Evolutionary conservation across 768 basidiomycete genomes (phyloP).

Genomic region (Pisolithus tinctorius): DNA sequence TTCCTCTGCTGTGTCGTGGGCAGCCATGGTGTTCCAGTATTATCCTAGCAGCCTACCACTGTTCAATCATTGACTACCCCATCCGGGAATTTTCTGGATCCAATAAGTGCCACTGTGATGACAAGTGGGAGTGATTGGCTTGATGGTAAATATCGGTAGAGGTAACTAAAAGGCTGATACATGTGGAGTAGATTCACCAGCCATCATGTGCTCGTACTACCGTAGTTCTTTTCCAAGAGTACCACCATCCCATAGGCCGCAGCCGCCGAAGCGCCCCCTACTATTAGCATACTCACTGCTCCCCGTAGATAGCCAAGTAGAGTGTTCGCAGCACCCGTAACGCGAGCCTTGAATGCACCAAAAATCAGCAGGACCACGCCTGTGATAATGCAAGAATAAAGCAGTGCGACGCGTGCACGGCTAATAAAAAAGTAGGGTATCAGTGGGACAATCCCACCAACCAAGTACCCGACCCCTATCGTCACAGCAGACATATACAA

Average conservation of each 20-base stretch:
- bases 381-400: slow-evolving; percentile 75
- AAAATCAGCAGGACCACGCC: slow-evolving; percentile 83
- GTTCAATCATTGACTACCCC: too few relatives aligned
- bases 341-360: slow-evolving; percentile 82
- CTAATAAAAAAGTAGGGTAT: slow-evolving; percentile 88
- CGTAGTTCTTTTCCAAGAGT: slow-evolving; percentile 30
- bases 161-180: too few relatives aligned
- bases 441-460: slow-evolving; percentile 91
- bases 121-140: too few relatives aligned
- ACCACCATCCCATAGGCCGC: slow-evolving; percentile 58
- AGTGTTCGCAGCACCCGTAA: slow-evolving; percentile 71
- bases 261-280: slow-evolving; percentile 87
- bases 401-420: slow-evolving; percentile 56
- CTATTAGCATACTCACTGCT: slow-evolving; percentile 79
- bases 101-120: too few relatives aligned
- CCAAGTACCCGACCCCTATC: slow-evolving; percentile 89
- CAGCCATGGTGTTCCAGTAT: too few relatives aligned
- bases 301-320: slow-evolving; percentile 76
- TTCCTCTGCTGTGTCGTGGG: too few relatives aligned
- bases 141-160: too few relatives aligned
- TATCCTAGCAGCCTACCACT: too few relatives aligned
- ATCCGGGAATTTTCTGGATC: too few relatives aligned
- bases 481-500: slow-evolving; percentile 90
- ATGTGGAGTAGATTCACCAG: background rate
- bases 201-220: background rate